Percentiles rank a stretch among this genome's conserved stretches.
These are phyloP conservation scores for Rossbeevera mucosa DNA, from an alignment of 768 basidiomycete genomes.

Conservation along the genomic window DNA sequence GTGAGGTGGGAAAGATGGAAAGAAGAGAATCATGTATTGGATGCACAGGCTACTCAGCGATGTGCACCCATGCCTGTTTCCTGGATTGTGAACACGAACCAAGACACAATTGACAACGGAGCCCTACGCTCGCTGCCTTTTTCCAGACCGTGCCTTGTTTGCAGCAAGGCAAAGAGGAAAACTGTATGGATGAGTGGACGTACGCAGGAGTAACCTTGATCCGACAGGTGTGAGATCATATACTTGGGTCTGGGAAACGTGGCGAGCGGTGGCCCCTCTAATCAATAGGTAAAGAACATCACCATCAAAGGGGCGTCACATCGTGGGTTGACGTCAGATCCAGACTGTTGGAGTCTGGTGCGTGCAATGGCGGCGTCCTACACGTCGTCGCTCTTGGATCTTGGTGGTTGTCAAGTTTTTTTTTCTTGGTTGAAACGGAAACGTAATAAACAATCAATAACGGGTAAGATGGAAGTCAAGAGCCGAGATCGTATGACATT, in stretches of 20 bases:
- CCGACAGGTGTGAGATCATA: not conserved
- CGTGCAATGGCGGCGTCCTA: too few species aligned
- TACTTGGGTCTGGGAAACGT: not conserved
- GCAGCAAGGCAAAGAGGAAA: too few species aligned
- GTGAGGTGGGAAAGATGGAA: not conserved
- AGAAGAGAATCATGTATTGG: too few species aligned
- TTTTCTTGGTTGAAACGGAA: not conserved
- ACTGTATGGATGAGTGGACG: not conserved
- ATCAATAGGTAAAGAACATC: not conserved
- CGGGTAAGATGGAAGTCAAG: conserved; percentile 9
- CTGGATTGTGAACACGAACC: not conserved
- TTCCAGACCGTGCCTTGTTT: too few species aligned
- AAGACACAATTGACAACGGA: not conserved
- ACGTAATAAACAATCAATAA: conserved; percentile 1
- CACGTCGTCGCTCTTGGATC: too few species aligned
- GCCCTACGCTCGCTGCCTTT: not conserved
- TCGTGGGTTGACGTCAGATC: not conserved
- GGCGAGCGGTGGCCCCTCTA: not conserved
- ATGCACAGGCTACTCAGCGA: too few species aligned
- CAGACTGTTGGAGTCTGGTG: not conserved
- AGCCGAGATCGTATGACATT: conserved; percentile 23
- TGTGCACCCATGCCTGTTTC: not conserved
- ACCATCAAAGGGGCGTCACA: not conserved
- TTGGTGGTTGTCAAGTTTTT: too few species aligned
- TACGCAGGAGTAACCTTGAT: not conserved